Evolutionary conservation across 768 basidiomycete genomes (phyloP).

Genomic region (Lactifluus hygrophoroides): DNA sequence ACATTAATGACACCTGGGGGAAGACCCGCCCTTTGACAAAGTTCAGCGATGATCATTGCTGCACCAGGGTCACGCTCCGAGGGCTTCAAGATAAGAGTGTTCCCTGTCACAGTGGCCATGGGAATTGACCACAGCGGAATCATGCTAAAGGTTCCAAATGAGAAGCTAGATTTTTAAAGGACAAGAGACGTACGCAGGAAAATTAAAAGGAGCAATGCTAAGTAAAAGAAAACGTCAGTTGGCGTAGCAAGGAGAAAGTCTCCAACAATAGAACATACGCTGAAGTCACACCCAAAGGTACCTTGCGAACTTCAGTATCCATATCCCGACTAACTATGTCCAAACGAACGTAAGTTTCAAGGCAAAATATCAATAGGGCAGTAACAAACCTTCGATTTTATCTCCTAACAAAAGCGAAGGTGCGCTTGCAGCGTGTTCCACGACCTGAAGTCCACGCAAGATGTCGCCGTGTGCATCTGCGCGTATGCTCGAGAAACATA

Average conservation of each 20-base stretch:
- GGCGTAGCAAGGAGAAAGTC: not conserved
- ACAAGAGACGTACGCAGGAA: constrained; percentile 58
- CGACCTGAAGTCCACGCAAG: constrained; percentile 84
- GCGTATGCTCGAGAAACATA: not conserved
- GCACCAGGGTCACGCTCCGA: constrained; percentile 96
- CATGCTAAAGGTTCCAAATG: constrained; percentile 45
- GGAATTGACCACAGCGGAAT: constrained; percentile 96
- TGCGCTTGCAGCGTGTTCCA: constrained; percentile 70
- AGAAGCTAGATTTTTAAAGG: not conserved
- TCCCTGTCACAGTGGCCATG: constrained; percentile 83
- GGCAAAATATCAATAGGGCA: not conserved
- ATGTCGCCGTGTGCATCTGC: constrained; percentile 93
- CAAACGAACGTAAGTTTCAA: not conserved
- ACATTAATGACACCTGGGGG: constrained; percentile 87
- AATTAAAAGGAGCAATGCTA: constrained; percentile 83
- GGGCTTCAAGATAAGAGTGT: constrained; percentile 91
- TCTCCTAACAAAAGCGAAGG: constrained; percentile 84
- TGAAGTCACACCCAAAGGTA: constrained; percentile 85
- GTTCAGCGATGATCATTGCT: constrained; percentile 94
- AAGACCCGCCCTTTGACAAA: constrained; percentile 79
- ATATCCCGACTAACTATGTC: constrained; percentile 81
- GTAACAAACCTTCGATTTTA: constrained; percentile 70
- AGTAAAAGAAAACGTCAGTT: not conserved
- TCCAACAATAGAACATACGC: constrained; percentile 28
- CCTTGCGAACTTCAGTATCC: constrained; percentile 82